Evolutionary conservation across 805 yeast species (phyloP).

Genomic region (Torulaspora delbrueckii): DNA sequence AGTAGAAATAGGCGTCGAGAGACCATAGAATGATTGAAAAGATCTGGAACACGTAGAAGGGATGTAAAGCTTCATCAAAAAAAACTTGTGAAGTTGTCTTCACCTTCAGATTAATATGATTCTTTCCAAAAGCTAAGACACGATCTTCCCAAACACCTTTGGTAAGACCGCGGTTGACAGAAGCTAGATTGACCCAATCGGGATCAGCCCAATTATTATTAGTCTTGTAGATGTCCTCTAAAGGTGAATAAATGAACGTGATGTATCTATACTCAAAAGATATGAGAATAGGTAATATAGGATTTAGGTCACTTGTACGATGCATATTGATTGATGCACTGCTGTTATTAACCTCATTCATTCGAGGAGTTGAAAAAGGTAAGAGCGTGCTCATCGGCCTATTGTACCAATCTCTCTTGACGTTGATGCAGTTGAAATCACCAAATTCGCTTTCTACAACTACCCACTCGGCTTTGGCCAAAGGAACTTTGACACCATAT

Average conservation of each 20-base stretch:
- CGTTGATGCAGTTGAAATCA: conserved; percentile 58
- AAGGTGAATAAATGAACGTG: conserved; percentile 76
- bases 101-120: conserved; percentile 69
- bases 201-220: conserved; percentile 84
- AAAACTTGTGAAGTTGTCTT: conserved; percentile 62
- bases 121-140: conserved; percentile 66
- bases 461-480: conserved; percentile 87
- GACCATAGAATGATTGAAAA: conserved; percentile 91
- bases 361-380: conserved; percentile 25
- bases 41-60: conserved; percentile 91
- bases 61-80: conserved; percentile 86
- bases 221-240: conserved; percentile 78
- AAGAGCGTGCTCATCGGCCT: conserved; percentile 69
- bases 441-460: conserved; percentile 93
- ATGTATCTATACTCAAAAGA: conserved; percentile 79
- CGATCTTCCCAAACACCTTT: conserved; percentile 67
- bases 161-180: conserved; percentile 60
- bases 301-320: conserved; percentile 32
- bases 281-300: conserved; percentile 59
- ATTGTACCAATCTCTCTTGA: conserved; percentile 59
- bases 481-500: conserved; percentile 58
- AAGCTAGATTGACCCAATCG: conserved; percentile 61
- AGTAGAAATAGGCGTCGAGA: conserved; percentile 86
- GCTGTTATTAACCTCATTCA: conserved; percentile 26
- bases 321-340: conserved; percentile 18